Evolutionary conservation across 129 eudicot species (phyloP).

Genomic region (Arctium minus): DNA sequence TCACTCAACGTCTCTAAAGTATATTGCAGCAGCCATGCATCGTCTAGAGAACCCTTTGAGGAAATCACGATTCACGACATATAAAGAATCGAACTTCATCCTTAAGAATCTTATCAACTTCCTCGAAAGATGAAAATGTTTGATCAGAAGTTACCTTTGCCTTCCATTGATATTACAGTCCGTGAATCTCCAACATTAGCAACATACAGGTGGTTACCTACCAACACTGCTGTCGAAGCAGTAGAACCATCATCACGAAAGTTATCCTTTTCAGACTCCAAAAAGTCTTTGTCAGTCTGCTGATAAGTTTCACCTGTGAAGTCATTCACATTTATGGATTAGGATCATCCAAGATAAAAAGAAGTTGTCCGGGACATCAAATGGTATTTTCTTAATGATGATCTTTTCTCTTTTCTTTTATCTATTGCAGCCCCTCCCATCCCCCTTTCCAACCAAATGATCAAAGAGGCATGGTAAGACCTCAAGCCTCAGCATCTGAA

Average conservation of each 20-base stretch:
- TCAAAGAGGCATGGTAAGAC: neutral
- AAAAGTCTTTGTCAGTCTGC: constrained; percentile 63
- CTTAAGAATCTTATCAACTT: neutral
- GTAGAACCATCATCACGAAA: constrained; percentile 94
- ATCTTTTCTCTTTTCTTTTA: neutral
- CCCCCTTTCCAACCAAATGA: neutral
- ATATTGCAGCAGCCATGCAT: neutral
- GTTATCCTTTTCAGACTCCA: constrained; percentile 76
- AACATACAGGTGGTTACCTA: constrained; percentile 75
- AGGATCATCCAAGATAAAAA: neutral
- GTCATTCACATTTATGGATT: constrained; percentile 6
- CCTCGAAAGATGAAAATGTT: neutral
- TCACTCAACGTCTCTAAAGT: neutral
- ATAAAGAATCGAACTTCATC: neutral
- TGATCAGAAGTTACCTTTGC: constrained; percentile 53
- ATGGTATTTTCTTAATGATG: neutral
- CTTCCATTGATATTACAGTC: constrained; percentile 71
- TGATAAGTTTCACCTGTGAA: constrained; percentile 75
- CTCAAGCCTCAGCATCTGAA: neutral
- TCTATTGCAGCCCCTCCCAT: neutral
- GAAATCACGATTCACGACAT: neutral
- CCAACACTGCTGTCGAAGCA: constrained; percentile 91
- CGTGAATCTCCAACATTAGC: constrained; percentile 99
- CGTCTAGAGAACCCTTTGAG: neutral
- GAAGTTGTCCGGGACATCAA: neutral